Evolutionary conservation across 75 land plant species (phyloP).

Genomic region (Adiantum capillusveneris): DNA sequence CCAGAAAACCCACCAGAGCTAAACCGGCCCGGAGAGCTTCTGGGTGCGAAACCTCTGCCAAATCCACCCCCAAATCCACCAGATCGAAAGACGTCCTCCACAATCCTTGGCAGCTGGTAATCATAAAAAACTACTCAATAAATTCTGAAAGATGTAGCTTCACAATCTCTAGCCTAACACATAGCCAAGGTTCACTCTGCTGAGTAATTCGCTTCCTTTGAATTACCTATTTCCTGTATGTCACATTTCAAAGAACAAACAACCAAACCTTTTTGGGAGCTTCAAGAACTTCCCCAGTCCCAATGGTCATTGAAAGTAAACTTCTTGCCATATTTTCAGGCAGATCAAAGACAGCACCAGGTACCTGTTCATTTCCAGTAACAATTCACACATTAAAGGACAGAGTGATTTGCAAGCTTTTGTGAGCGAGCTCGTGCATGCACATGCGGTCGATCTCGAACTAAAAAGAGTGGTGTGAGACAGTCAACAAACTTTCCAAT

Average conservation of each 20-base stretch:
- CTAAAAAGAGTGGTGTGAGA: not conserved
- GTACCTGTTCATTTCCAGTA: not conserved
- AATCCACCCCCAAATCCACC: conserved; percentile 5
- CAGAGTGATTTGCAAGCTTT: not conserved
- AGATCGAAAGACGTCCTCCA: not conserved
- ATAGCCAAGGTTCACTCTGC: not conserved
- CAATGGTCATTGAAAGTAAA: not conserved
- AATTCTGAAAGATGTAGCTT: too few species aligned
- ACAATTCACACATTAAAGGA: not conserved
- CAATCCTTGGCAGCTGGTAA: not conserved
- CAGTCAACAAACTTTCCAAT: not conserved
- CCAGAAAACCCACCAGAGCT: not conserved
- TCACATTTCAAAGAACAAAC: not conserved
- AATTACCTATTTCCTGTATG: not conserved
- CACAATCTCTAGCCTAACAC: not conserved
- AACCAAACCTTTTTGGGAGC: not conserved
- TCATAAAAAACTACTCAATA: not conserved
- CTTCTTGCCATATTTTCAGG: conserved; percentile 3
- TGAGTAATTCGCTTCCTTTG: not conserved
- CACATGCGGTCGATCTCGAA: not conserved
- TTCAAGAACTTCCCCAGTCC: not conserved
- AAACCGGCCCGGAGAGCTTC: not conserved
- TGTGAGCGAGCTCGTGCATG: not conserved
- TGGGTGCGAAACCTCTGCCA: not conserved
- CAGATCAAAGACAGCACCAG: conserved; percentile 15